Percentiles rank a stretch among this genome's conserved stretches.
Evolutionary conservation across 139 green algal genomes (phyloP).

Genomic region (Chlorella sorokiniana): DNA sequence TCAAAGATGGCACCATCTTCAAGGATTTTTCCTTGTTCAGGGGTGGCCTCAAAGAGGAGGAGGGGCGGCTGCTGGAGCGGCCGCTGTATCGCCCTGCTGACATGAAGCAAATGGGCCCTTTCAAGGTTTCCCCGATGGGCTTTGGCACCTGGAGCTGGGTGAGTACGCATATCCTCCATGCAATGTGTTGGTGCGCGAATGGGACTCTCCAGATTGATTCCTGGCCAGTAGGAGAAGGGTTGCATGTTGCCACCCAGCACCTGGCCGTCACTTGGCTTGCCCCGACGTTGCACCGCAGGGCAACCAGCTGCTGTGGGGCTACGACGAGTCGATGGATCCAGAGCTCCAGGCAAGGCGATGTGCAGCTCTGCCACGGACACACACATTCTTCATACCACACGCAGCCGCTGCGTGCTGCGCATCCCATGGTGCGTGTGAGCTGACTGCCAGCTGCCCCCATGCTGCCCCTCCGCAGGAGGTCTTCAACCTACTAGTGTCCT

Average conservation of each 20-base stretch:
- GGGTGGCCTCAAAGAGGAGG: too few relatives aligned
- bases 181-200: neutral
- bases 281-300: conserved; percentile 48
- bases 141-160: conserved; percentile 75
- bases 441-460: too few relatives aligned
- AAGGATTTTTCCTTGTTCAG: too few relatives aligned
- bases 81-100: conserved; percentile 30
- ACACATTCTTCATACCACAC: too few relatives aligned
- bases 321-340: conserved; percentile 82
- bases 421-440: neutral
- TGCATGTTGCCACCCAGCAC: too few relatives aligned
- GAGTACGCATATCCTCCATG: neutral
- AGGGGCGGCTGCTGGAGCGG: conserved; percentile 15
- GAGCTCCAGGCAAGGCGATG: conserved; percentile 76
- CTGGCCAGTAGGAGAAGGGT: too few relatives aligned
- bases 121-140: conserved; percentile 72
- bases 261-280: neutral
- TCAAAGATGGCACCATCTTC: too few relatives aligned
- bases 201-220: too few relatives aligned
- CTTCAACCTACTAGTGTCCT: conserved; percentile 82
- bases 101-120: conserved; percentile 49
- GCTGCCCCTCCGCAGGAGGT: conserved; percentile 49
- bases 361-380: neutral
- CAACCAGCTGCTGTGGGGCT: conserved; percentile 91
- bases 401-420: too few relatives aligned